Evolutionary conservation across 176 grass and related monocot species (phyloP).

Genomic region (Oropetium thomaeum): DNA sequence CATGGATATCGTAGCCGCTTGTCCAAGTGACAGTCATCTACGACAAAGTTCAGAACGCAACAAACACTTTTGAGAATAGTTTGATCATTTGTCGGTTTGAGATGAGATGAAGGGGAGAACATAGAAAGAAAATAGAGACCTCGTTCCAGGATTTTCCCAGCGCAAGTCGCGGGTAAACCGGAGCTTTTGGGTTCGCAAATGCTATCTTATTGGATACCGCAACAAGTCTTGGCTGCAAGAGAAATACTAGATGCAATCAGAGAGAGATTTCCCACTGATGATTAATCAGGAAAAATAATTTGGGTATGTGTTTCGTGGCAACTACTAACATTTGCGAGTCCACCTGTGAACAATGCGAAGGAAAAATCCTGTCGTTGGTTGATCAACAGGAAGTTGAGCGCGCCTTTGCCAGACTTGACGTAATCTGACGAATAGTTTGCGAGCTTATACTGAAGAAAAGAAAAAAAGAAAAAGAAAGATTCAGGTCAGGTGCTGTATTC

Average conservation of each 20-base stretch:
- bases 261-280: background rate
- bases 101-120: too few species aligned
- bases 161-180: constrained; percentile 82
- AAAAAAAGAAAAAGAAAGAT: background rate
- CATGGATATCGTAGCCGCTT: constrained; percentile 69
- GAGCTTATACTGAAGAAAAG: constrained; percentile 61
- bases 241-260: background rate
- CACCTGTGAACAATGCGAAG: constrained; percentile 71
- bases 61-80: background rate
- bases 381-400: constrained; percentile 64
- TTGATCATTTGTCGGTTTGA: too few species aligned
- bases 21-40: constrained; percentile 99
- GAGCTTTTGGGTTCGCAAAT: constrained; percentile 79
- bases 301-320: background rate
- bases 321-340: constrained; percentile 70
- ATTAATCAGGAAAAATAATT: background rate
- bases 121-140: too few species aligned
- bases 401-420: constrained; percentile 33
- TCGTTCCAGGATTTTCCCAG: constrained; percentile 78
- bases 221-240: constrained; percentile 60
- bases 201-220: constrained; percentile 69
- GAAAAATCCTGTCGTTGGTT: constrained; percentile 85
- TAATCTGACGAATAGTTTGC: constrained; percentile 66
- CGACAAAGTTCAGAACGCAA: background rate
- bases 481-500: background rate